Base-by-base conservation (phyloP, 2,329 filamentous ascomycete genomes). In the Sporothrix variecibatus region DNA sequence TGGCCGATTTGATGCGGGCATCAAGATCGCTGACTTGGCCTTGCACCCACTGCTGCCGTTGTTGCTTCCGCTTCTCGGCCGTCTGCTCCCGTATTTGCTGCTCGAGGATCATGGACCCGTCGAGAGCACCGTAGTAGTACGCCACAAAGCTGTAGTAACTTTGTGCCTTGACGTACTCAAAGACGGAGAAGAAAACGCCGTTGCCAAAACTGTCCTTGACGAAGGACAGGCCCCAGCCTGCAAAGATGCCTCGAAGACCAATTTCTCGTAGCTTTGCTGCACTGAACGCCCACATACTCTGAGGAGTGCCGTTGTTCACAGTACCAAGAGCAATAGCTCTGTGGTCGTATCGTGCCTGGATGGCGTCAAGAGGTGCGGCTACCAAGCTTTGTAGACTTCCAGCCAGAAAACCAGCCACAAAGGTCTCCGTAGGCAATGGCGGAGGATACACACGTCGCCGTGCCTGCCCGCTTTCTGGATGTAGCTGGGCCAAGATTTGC, bases 81-180 rank as follows among this genome's bases (percentile, higher is more conserved):
- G 85, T 77, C 73, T 88, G 83, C 40, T 75, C 69, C 40, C 51
- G 65, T 51, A 43, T 49, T 43, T 77, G 74, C 64, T 72, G 73
- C 9, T 67, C 75, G 1, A 77, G 70, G 71, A 90, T 82, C 15
- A 84, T 85, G 46, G 89, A 85, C 56, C 86, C 84, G 38, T 84
- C 86, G 31, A 90, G 80, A 0, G 86, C 86, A 38, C 90, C 89
- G 77, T 94, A 94, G 80, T 91, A 93, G 84, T 88, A 90, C 17
- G 87, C 88, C 43, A 94, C 88, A 79, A 92, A 94, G 62, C 84
- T 84, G 81, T 94, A 94, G 82, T 93, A 92, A 15, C 86, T 86
- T 80, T 94, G 92, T 12, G 90, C 91, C 80, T 94, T 94, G 79
- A 94, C 84, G 67, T 90, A 93, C 82, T 95, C 93, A 76, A 95